These are phyloP conservation scores for Cladophialophora psammophila DNA, from an alignment of 2,329 filamentous ascomycete genomes.

Conservation along the genomic window DNA sequence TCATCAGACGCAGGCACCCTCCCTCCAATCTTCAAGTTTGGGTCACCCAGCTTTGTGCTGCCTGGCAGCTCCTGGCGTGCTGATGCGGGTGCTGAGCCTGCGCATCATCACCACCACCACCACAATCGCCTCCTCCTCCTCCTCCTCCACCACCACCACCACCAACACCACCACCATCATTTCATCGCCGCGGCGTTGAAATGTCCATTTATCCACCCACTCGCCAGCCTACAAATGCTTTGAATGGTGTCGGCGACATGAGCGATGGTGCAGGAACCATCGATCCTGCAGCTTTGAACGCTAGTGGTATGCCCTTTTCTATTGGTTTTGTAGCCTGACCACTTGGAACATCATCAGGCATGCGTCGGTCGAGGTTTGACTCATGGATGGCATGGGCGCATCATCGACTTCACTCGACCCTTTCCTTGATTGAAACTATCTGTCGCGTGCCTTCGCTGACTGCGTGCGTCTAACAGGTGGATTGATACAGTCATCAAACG, in stretches of 20 bases:
- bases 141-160: conserved; percentile 31
- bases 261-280: conserved; percentile 85
- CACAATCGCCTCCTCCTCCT: conserved; percentile 15
- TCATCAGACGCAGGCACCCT: conserved; percentile 38
- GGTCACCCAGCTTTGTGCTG: conserved; percentile 37
- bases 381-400: conserved; percentile 5
- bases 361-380: conserved; percentile 21
- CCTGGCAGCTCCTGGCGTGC: conserved; percentile 35
- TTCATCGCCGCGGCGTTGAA: conserved; percentile 29
- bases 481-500: conserved; percentile 48
- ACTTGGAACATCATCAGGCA: conserved; percentile 14
- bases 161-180: conserved; percentile 25
- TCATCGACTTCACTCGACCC: conserved; percentile 35
- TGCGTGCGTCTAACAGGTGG: conserved; percentile 47
- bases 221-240: conserved; percentile 63
- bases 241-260: conserved; percentile 64
- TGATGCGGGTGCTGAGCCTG: conserved; percentile 36
- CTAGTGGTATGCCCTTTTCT: conserved; percentile 66
- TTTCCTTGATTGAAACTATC: neutral
- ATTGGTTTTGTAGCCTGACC: conserved; percentile 26
- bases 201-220: conserved; percentile 56
- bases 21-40: conserved; percentile 23
- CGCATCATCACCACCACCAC: conserved; percentile 37
- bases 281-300: conserved; percentile 86
- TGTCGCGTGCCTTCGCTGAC: conserved; percentile 45